A percentile compares a stretch with the other conserved stretches of the same genome.
Conservation (phyloP, 1,284 basidiomycete species). For the Pisolithus thermaeus region DNA sequence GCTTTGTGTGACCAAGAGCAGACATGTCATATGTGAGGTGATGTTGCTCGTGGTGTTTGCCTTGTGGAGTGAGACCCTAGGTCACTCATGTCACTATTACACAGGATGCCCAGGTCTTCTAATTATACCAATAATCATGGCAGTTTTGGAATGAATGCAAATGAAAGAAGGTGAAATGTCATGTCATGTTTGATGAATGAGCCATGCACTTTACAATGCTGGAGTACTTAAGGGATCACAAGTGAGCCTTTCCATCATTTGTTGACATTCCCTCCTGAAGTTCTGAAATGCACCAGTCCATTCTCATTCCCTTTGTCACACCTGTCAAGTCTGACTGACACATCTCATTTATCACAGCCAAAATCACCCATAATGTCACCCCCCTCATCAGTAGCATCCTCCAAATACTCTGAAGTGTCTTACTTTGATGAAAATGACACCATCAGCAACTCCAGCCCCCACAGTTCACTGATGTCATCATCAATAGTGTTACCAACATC, state of each 20-base stretch:
- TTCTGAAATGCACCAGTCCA: conserved; percentile 12
- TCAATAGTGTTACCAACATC: not conserved
- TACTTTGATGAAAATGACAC: not conserved
- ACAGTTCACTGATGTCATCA: not conserved
- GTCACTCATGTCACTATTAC: conserved; percentile 11
- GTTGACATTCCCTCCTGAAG: conserved; percentile 40
- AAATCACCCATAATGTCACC: conserved; percentile 14
- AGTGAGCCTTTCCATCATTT: conserved; percentile 23
- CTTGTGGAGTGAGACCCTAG: conserved; percentile 61
- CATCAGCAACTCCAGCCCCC: not conserved
- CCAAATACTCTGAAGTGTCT: not conserved
- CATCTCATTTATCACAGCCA: conserved; percentile 4
- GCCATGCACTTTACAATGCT: conserved; percentile 63
- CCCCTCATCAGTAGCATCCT: conserved; percentile 23
- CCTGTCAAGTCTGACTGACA: conserved; percentile 16
- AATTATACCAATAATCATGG: too few species aligned
- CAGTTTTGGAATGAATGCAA: too few species aligned
- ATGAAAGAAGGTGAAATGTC: too few species aligned
- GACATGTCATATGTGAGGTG: conserved; percentile 68
- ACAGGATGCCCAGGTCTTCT: not conserved
- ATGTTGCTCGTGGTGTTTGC: conserved; percentile 51
- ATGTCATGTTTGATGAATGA: too few species aligned
- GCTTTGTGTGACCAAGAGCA: conserved; percentile 65
- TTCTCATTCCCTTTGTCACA: conserved; percentile 16
- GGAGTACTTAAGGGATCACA: conserved; percentile 49